These are phyloP conservation scores for Candida albicans DNA, from an alignment of 1,139 yeast species.

Conservation along the genomic window DNA sequence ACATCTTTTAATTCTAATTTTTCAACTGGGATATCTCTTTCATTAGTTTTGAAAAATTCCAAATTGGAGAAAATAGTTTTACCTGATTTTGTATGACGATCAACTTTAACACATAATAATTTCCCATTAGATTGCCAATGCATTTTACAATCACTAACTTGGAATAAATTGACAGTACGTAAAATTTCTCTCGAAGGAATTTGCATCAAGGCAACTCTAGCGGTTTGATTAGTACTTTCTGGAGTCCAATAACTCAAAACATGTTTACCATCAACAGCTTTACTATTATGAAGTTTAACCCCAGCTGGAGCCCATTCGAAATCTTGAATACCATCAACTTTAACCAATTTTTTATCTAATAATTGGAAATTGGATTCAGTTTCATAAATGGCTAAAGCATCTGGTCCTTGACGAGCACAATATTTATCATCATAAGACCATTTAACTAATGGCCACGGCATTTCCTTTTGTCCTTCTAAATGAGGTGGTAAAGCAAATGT, in stretches of 20 bases:
- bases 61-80: conserved; percentile 89
- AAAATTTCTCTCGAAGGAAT: conserved; percentile 80
- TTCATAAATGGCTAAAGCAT: conserved; percentile 85
- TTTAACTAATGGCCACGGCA: conserved; percentile 96
- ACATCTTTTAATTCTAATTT: conserved; percentile 91
- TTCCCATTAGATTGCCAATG: conserved; percentile 94
- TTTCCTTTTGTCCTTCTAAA: conserved; percentile 64
- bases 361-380: conserved; percentile 62
- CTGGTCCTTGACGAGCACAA: conserved; percentile 95
- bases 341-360: conserved; percentile 82
- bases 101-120: conserved; percentile 89
- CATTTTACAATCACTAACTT: conserved; percentile 87
- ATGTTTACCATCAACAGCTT: conserved; percentile 47
- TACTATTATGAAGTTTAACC: conserved; percentile 62
- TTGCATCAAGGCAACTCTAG: conserved; percentile 90
- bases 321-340: conserved; percentile 83
- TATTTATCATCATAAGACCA: conserved; percentile 95
- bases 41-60: conserved; percentile 86
- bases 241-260: conserved; percentile 96
- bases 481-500: conserved; percentile 89
- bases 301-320: conserved; percentile 96
- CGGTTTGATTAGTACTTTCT: conserved; percentile 87
- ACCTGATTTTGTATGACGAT: conserved; percentile 93
- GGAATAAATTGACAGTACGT: conserved; percentile 91
- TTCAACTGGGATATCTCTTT: conserved; percentile 92